Conservation (phyloP, 768 basidiomycete genomes). For the Boletus rufocinnamomeus region DNA sequence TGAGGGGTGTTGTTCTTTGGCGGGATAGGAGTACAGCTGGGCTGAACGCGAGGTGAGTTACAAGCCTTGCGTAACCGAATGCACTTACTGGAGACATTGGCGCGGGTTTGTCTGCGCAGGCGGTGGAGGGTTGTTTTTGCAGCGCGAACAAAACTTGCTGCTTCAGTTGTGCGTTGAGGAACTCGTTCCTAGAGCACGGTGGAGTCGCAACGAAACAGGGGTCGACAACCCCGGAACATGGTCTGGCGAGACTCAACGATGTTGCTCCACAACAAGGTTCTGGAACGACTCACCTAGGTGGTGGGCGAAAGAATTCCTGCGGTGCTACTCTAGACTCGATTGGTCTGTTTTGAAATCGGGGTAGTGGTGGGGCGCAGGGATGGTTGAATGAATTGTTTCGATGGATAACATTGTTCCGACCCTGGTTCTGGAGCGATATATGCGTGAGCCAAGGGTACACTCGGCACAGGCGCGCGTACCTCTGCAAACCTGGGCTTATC, state of each 20-base stretch:
- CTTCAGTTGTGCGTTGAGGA: slow-evolving; percentile 8
- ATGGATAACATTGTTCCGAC: background rate
- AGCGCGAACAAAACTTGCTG: background rate
- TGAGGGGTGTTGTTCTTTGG: background rate
- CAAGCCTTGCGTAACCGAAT: background rate
- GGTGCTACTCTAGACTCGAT: background rate
- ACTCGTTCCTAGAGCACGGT: background rate
- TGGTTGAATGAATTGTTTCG: background rate
- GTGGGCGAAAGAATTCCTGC: background rate
- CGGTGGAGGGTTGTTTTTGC: background rate
- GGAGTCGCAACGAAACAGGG: slow-evolving; percentile 1
- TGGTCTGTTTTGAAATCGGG: slow-evolving; percentile 10
- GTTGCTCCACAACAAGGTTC: background rate
- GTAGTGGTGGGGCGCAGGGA: background rate
- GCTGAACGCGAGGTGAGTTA: slow-evolving; percentile 10
- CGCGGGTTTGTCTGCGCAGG: background rate
- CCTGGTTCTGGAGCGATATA: slow-evolving; percentile 1
- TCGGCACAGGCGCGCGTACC: slow-evolving; percentile 5
- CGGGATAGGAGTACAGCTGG: background rate
- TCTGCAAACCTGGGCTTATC: background rate
- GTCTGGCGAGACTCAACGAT: slow-evolving; percentile 7
- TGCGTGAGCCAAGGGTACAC: background rate
- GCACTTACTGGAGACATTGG: slow-evolving; percentile 5
- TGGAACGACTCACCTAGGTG: slow-evolving; percentile 7
- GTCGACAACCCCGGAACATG: background rate